Conservation (phyloP, 306 rosid species). For the Rosa chinensis region DNA sequence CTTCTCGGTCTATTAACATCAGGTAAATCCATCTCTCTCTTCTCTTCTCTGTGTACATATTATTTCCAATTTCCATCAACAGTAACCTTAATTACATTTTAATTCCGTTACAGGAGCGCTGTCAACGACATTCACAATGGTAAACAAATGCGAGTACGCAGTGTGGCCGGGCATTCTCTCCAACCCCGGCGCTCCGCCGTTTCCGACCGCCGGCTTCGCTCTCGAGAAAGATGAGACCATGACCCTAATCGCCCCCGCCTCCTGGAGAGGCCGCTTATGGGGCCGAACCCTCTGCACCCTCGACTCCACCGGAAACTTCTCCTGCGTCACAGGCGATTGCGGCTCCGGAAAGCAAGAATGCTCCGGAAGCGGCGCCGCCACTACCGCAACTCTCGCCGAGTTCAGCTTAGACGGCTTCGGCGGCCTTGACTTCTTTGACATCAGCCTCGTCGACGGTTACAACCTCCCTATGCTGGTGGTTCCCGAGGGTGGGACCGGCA, state of each 20-base stretch:
- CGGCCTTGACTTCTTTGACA: constrained; percentile 63
- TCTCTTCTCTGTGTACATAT: background rate
- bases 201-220: constrained; percentile 66
- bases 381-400: constrained; percentile 70
- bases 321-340: constrained; percentile 72
- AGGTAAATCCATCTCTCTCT: too few relatives aligned
- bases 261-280: constrained; percentile 97
- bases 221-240: constrained; percentile 63
- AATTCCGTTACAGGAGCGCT: constrained; percentile 40
- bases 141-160: constrained; percentile 77
- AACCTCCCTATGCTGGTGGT: constrained; percentile 62
- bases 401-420: constrained; percentile 53
- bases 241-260: constrained; percentile 50
- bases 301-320: constrained; percentile 56
- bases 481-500: constrained; percentile 63
- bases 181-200: constrained; percentile 65
- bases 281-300: constrained; percentile 69
- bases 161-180: constrained; percentile 94
- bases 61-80: background rate
- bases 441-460: constrained; percentile 82
- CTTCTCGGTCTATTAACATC: too few relatives aligned
- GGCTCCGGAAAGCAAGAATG: constrained; percentile 55
- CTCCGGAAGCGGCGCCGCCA: constrained; percentile 29
- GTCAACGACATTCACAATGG: constrained; percentile 64
- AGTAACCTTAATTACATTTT: background rate